Base-by-base conservation (phyloP, 2,329 filamentous ascomycete species). In the Aspergillus tamarii region DNA sequence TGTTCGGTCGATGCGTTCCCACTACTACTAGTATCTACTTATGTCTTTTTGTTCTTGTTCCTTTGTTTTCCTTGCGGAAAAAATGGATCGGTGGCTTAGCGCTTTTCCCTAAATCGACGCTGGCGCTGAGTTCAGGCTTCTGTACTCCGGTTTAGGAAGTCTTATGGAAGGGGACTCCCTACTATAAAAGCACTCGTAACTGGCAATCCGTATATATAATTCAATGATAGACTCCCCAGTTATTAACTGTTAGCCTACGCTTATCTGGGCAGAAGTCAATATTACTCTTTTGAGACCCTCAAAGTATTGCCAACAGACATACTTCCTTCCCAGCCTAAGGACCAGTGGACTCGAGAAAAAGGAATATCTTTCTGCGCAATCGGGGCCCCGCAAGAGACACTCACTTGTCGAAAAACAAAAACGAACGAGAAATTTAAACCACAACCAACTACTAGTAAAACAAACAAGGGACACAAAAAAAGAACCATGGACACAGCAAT, bases 401-500 rank as follows among this genome's bases (percentile, higher is more conserved):
- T 53, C 26, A 19, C 50, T 28, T 16, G 50, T 30, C 30, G 10
- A 14, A 34, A 34, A 23, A 58, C 41, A 45, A 21, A 21, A 45
- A 57, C 55, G 14, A 28, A 52, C 23, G 16, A 52, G 50, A 34
- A 28, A 34, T 53, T 53, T 12, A 30, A 53, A 32, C 50, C 34
- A 23, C 52, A 55, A 36, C 32, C 52, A 55, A 55, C 52, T 41
- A 41, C 39, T 10, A 53, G 30, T n/a, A 6, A 11, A 39, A 39
- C 6, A 36, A n/a, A 19, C 2, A 30, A 48, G 21, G 26, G 23
- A 19, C 12, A 11, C n/a, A n/a, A 32, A 32, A 59, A 48, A 36
- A 30, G 12, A 16, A 36, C 72, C 80, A 99, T 99, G 95, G 95
- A 99, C 77, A 85, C 91, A 21, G 88, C 93, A 55, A 93, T 98